Evolutionary conservation across 1,139 yeast genomes (phyloP).

Genomic region (Entelexis paramagnoliae): DNA sequence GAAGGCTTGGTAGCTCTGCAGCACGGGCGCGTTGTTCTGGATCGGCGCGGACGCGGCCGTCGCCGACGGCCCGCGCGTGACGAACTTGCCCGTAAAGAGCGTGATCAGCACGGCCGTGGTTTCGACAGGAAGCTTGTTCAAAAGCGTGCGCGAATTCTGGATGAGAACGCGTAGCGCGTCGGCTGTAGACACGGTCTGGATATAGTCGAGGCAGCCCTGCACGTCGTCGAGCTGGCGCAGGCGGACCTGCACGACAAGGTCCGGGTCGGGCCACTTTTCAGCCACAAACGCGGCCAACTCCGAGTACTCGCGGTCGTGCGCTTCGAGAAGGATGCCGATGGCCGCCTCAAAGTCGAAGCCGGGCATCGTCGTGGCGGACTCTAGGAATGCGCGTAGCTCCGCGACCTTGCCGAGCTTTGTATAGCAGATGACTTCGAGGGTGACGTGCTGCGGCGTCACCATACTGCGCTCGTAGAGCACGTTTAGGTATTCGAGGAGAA

Average conservation of each 20-base stretch:
- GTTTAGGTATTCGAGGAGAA: conserved; percentile 56
- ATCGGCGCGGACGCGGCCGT: background rate
- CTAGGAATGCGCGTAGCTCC: conserved; percentile 51
- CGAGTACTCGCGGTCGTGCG: conserved; percentile 44
- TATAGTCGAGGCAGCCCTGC: conserved; percentile 51
- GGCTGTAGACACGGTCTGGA: conserved; percentile 61
- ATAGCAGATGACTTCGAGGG: conserved; percentile 68
- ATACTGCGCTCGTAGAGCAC: conserved; percentile 43
- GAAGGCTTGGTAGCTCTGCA: conserved; percentile 63
- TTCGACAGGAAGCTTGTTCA: conserved; percentile 64
- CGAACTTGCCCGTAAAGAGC: conserved; percentile 77
- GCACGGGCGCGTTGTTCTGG: conserved; percentile 26
- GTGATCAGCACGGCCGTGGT: conserved; percentile 75
- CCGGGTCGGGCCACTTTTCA: conserved; percentile 61
- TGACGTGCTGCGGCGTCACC: conserved; percentile 70
- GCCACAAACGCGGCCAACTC: conserved; percentile 64
- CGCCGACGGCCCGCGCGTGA: conserved; percentile 33
- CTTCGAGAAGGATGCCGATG: conserved; percentile 65
- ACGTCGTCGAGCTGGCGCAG: conserved; percentile 58
- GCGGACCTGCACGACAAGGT: conserved; percentile 65
- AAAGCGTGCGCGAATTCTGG: conserved; percentile 54
- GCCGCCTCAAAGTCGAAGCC: conserved; percentile 60
- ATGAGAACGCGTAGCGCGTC: conserved; percentile 64
- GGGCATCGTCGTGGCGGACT: conserved; percentile 33
- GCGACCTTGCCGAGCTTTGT: conserved; percentile 54